Evolutionary conservation across 2,329 filamentous ascomycete genomes (phyloP), one percentile per base, ranked within the genome.

Genomic region (Ambrosiella beaveri): DNA sequence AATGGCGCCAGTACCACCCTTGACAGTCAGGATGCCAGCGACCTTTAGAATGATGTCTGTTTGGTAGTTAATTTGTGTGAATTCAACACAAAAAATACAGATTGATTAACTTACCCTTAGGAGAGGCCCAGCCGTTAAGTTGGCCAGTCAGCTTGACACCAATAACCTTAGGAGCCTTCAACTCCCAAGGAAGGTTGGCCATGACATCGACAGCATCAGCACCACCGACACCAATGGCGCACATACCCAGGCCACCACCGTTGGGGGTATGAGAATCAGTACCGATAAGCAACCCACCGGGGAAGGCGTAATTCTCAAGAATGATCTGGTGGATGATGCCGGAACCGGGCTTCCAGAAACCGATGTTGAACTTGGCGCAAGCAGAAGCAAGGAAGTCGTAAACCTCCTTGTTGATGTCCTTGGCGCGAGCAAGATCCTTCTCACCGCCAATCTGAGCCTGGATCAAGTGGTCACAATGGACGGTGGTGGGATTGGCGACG

Each of bases 301-400:
- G 93, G 85, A 97, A 97, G 71, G 90, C 90, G 73, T 97, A 97
- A 80, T 97, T 97, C 78, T 98, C 93, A 61, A 97, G 82, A 63
- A 97, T 75, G 69, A 97, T 97, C 79, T 97, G 93, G 77, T 98
- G 93, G 67, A 98, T 98, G 71, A 97, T 98, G 80, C 93, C 93
- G 70, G 91, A 96, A 66, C 93, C 93, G 64, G 93, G 93, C 73
- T 82, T 88, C 93, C 93, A 98, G 85, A 97, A 97, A 78, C 93
- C 93, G 72, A 97, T 97, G 80, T 97, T 91, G 80, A 97, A 98
- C 79, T 97, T 98, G 69, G 90, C 90, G 72, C 91, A 97, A 64
- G 91, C 86, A 63, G 84, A 84, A 62, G 89, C 81, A 69, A 98
- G 76, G 80, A 98, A 98, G 75, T 97, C 86, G 76, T 97, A 98